Conservation (phyloP, 2,329 filamentous ascomycete genomes). For the Aspergillus oerlinghausenensis region DNA sequence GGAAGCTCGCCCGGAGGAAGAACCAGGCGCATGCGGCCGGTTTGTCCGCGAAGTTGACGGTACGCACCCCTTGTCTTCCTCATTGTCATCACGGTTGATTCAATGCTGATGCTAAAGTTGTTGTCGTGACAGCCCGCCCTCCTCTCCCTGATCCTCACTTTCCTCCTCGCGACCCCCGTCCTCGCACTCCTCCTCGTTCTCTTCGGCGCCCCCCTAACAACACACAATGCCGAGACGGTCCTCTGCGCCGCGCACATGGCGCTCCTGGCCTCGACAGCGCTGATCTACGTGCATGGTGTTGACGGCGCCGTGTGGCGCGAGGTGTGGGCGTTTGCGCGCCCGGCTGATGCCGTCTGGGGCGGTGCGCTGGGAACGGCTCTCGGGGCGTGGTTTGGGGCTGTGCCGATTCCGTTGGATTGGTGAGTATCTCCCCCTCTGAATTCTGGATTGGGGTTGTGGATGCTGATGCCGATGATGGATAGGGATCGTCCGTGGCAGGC, state of each 20-base stretch:
- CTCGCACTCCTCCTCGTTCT: conserved; percentile 66
- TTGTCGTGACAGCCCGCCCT: conserved; percentile 56
- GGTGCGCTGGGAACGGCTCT: conserved; percentile 70
- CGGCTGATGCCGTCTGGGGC: conserved; percentile 80
- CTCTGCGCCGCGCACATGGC: conserved; percentile 79
- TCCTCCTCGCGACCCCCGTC: conserved; percentile 52
- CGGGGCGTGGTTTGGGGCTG: conserved; percentile 87
- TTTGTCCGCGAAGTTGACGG: conserved; percentile 23
- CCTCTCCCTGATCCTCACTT: conserved; percentile 57
- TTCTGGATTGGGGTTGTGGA: not conserved
- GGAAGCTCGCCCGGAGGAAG: conserved; percentile 21
- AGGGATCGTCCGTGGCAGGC: conserved; percentile 96
- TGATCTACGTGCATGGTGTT: conserved; percentile 82
- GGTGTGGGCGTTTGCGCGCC: conserved; percentile 63
- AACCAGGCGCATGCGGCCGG: not conserved
- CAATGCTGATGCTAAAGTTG: too few relatives aligned
- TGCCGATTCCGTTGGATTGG: conserved; percentile 96
- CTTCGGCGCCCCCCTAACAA: conserved; percentile 85
- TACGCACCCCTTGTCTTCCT: conserved; percentile 7
- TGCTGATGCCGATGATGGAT: not conserved
- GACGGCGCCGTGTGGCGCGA: conserved; percentile 66
- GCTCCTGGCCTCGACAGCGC: conserved; percentile 69
- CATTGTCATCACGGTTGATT: too few relatives aligned
- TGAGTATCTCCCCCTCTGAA: conserved; percentile 26
- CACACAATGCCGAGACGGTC: conserved; percentile 71